phyloP scores from a whole-genome alignment of 352 stramenopile genomes.

The Halophytophthora batemanensis region DNA sequence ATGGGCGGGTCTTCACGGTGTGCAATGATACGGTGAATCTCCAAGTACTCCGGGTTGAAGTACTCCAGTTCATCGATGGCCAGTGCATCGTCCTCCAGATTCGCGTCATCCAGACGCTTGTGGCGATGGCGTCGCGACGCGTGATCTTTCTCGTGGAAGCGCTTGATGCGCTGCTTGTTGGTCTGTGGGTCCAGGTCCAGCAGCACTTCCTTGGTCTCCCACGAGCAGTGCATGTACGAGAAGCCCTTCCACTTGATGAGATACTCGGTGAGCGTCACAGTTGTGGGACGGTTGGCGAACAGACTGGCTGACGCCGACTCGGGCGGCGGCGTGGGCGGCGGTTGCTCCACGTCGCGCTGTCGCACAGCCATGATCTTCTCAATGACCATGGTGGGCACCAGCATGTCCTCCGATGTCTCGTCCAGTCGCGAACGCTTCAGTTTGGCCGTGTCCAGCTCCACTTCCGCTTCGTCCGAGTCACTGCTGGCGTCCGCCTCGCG shows the following conservation, averaged over 20 bases:
- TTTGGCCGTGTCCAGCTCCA: conserved; percentile 29
- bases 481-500: conserved; percentile 26
- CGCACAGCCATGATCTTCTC: conserved; percentile 87
- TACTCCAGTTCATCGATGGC: conserved; percentile 68
- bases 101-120: conserved; percentile 34
- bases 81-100: conserved; percentile 31
- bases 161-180: conserved; percentile 88
- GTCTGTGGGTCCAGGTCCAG: conserved; percentile 73
- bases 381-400: conserved; percentile 66
- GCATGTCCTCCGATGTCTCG: conserved; percentile 2
- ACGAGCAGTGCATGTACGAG: conserved; percentile 87
- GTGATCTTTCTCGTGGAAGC: conserved; percentile 83
- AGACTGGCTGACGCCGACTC: conserved; percentile 39
- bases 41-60: conserved; percentile 89
- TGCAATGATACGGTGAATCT: conserved; percentile 87
- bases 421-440: conserved; percentile 25
- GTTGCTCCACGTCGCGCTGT: conserved; percentile 39
- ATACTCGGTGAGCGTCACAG: conserved; percentile 62
- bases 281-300: conserved; percentile 35
- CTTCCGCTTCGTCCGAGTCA: conserved; percentile 47
- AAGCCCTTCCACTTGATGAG: conserved; percentile 91
- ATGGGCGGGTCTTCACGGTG: conserved; percentile 68
- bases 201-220: conserved; percentile 73
- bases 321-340: conserved; percentile 3
- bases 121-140: conserved; percentile 36